Evolutionary conservation across 177 flowering plant species (phyloP), one percentile per base, ranked within the genome.

Genomic region (Telopea speciosissima): DNA sequence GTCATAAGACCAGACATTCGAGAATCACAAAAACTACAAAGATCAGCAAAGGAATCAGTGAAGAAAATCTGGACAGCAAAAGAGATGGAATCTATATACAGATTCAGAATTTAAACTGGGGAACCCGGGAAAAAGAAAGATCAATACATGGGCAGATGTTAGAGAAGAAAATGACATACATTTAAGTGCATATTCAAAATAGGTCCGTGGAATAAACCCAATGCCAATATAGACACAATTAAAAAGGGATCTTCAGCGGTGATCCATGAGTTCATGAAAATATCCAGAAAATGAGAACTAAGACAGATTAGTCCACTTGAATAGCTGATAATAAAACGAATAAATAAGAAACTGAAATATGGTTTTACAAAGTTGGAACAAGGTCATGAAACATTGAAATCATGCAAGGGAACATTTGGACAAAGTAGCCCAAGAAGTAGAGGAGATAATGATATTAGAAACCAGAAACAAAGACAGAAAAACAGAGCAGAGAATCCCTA

Each of bases 1-100:
- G 76, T 88, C 76, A 49, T 72, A 74, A 89, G 82, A 19, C 88
- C 90, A 77, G 88, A 89, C 94, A 89, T 89, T 33, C 80, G 12
- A 24, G 28, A 11, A n/a, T 8, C 1, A 16, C 9, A 56, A 56
- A 42, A 13, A 67, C 16, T 44, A 42, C 63, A 49, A 28, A 52
- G 61, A 25, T 22, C 28, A 45, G 19, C 52, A 9, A 16, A 19
- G 36, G 33, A 52, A 0, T 17, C 31, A 45, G 17, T 24, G 49
- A 56, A 10, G 54, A 24, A 62, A 65, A 40, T 16, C 24, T 45
- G 3, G 24, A 68, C 56, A 36, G 24, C 5, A 5, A 13, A 25
- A 49, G 21, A 31, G 40, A 65, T 0, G 2, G 5, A 56, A n/a
- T 28, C 8, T n/a, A n/a, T 28, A 23, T 28, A 36, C 19, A 64